Conservation (phyloP, 106 monocot species). For the Agapanthus africanus region DNA sequence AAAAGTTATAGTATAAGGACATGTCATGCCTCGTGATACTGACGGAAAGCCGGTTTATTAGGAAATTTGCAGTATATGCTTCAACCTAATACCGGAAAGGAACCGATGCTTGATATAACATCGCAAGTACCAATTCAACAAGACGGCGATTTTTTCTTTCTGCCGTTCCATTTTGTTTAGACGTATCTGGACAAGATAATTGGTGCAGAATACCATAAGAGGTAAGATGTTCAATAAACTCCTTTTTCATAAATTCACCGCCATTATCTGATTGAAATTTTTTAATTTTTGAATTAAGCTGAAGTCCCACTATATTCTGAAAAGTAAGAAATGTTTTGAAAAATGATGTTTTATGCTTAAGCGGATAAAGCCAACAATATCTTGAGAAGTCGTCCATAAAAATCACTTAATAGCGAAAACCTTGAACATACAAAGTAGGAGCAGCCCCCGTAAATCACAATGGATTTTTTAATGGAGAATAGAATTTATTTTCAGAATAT, state of each 20-base stretch:
- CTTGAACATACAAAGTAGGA: background rate
- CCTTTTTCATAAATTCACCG: no score
- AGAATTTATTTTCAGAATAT: background rate
- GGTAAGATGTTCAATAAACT: background rate
- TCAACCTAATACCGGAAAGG: background rate
- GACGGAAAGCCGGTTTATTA: background rate
- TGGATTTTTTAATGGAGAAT: background rate
- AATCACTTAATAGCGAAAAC: background rate
- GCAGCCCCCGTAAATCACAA: background rate
- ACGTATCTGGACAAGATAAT: slow-evolving; percentile 5
- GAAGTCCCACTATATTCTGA: background rate
- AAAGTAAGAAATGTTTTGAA: no score
- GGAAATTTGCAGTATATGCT: background rate
- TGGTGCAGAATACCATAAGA: slow-evolving; percentile 2
- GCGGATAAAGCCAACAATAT: background rate
- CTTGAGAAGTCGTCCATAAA: background rate
- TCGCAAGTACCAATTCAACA: background rate
- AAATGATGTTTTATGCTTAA: background rate
- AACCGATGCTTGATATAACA: background rate
- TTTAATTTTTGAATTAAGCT: background rate
- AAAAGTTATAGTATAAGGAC: background rate
- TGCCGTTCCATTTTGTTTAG: background rate
- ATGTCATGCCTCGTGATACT: background rate
- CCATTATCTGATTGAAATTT: no score
- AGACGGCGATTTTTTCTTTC: slow-evolving; percentile 9